Base-by-base conservation (phyloP, 495 filamentous ascomycete species). In the Penicillium odoratum region DNA sequence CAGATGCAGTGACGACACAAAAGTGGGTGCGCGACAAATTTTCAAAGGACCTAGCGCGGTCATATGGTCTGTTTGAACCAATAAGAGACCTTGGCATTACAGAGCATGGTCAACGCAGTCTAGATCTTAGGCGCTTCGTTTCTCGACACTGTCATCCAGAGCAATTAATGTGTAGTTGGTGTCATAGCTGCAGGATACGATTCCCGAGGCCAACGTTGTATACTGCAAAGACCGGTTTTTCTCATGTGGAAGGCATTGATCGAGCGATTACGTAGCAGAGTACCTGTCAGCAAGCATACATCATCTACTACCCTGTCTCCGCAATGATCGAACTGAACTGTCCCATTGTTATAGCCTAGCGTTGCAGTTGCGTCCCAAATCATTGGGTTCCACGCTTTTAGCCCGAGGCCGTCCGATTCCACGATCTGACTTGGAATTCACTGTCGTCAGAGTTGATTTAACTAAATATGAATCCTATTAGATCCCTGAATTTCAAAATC, bases 301-400 rank as follows among this genome's bases (percentile, higher is more conserved):
- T 67, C 64, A 67, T 58, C 33, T 67, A 25, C 59, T 49, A 69
- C 64, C 48, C 36, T 63, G 50, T 47, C 59, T 63, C 64, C 62
- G 63, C 62, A 21, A 33, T 60, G 42, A 30, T 28, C 25, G 16
- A 56, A 65, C 61, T 62, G 16, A 56, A 65, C 61, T 62, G 56
- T 48, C 53, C 53, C 44, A 69, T 68, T 69, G 64, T 69, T 45
- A 34, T 60, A 40, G 26, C 44, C 15, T 31, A 68, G 44, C 55
- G 67, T 69, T 69, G 59, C 67, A 67, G 64, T 69, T 68, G 64
- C 67, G 62, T 65, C 44, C 61, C 58, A 51, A 30, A 29, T n/a
- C 6, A 47, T 47, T 34, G 2, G n/a, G 30, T 29, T 28, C 40
- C 51, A 57, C 26, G 51, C 48, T 38, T 8, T 48, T 26, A 4